Evolutionary conservation across 257 asterid species (phyloP), one percentile per base, ranked within the genome.

Genomic region (Solanum ossicruentum): DNA sequence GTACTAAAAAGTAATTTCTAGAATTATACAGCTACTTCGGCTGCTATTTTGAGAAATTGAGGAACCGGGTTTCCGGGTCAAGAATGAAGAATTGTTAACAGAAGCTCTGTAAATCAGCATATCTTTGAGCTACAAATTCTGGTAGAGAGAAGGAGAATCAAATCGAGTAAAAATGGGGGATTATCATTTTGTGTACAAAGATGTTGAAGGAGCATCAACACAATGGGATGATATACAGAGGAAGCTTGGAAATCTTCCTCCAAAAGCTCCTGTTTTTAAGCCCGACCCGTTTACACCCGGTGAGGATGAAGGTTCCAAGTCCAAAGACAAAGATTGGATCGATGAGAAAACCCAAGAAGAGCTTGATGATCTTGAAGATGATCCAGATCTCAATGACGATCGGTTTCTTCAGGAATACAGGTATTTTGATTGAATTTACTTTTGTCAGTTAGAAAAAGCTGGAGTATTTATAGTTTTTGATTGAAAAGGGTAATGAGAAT

Each of bases 151-250:
- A 8, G 39, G 55, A 80, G n/a, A 81, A 51, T 52, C 8, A 23
- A 32, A 17, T 9, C 21, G 70, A 71, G 47, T 72, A 12, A 47
- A 51, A 86, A 96, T 96, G 99, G 94, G 93, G 88, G 99, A 96
- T 88, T 96, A 96, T 65, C 99, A 96, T 88, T 90, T 86, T 70
- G 94, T 95, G 36, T 96, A 96, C 94, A 96, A 96, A 89, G 98
- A 96, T 89, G 80, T 94, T 83, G 98, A 96, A 87, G 99, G 98
- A 78, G 87, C 97, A 63, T 90, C 99, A 15, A 96, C 98, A 13
- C 97, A 96, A 69, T 96, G 98, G 99, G 99, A 96, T 75, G 99
- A 96, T 81, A 92, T 96, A 57, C 99, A 96, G 88, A 88, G 93
- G 81, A 96, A 96, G 85, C 87, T 95, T 20, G 98, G 99, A 3